A percentile compares a stretch with the other conserved stretches of the same genome.
Conservation (phyloP, 228 moss, liverwort and hornwort genomes). For the Sphagnum magellanicum region DNA sequence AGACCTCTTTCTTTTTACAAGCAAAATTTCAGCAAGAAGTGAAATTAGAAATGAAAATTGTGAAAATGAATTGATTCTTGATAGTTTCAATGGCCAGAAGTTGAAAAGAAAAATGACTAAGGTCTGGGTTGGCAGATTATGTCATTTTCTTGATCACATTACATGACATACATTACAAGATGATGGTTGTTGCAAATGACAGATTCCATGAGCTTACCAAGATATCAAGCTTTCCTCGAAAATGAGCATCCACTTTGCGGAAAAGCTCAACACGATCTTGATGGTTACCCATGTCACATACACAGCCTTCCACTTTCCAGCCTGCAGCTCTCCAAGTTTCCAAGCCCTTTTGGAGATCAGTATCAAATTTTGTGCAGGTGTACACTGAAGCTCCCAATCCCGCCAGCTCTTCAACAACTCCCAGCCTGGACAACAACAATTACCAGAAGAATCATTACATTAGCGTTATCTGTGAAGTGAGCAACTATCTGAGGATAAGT, state of each 20-base stretch:
- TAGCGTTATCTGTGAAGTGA: too few species aligned
- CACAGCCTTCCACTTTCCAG: slow-evolving; percentile 46
- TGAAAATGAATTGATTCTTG: too few species aligned
- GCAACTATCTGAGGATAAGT: too few species aligned
- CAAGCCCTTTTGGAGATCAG: slow-evolving; percentile 33
- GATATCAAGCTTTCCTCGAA: slow-evolving; percentile 60
- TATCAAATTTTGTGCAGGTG: slow-evolving; percentile 50
- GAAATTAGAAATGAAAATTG: too few species aligned
- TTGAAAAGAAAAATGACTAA: too few species aligned
- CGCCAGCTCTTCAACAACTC: slow-evolving; percentile 73
- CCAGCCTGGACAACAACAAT: slow-evolving; percentile 27
- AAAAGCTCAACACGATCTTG: slow-evolving; percentile 55
- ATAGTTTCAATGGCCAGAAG: too few species aligned
- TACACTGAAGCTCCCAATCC: slow-evolving; percentile 69
- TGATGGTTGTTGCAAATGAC: neutral
- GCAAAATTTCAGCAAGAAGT: too few species aligned
- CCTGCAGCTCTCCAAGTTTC: slow-evolving; percentile 60
- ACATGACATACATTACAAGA: too few species aligned
- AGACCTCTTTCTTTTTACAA: too few species aligned
- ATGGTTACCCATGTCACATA: slow-evolving; percentile 50
- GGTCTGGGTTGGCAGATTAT: too few species aligned
- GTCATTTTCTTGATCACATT: too few species aligned
- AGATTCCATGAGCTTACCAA: slow-evolving; percentile 26
- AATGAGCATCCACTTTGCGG: slow-evolving; percentile 28
- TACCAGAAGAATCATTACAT: neutral